Conservation (phyloP, 352 stramenopile genomes). For the Globisporangium orthogonon region DNA sequence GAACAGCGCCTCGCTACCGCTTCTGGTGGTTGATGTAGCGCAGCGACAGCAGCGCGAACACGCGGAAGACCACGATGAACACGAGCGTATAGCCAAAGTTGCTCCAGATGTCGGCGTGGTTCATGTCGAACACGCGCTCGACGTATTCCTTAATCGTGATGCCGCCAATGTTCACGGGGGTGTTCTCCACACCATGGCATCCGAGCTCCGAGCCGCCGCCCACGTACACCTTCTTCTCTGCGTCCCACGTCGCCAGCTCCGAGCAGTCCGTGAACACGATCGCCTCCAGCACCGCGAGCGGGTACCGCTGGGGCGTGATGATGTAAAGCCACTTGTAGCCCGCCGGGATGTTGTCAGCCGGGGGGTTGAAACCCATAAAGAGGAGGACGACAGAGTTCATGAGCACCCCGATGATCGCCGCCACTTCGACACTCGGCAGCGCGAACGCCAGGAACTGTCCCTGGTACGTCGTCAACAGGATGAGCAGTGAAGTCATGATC, state of each 20-base stretch:
- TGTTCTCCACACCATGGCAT: background rate
- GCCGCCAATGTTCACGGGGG: constrained; percentile 5
- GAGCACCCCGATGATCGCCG: constrained; percentile 15
- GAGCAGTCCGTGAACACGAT: constrained; percentile 38
- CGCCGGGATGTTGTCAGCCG: constrained; percentile 20
- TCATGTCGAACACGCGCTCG: constrained; percentile 27
- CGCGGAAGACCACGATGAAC: constrained; percentile 34
- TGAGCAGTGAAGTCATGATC: constrained; percentile 44
- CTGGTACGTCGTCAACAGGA: constrained; percentile 46
- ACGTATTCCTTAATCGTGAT: constrained; percentile 28
- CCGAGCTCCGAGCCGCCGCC: constrained; percentile 10
- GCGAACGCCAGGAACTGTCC: constrained; percentile 59
- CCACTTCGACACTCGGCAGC: constrained; percentile 25
- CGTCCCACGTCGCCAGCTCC: constrained; percentile 16
- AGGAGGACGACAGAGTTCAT: constrained; percentile 8
- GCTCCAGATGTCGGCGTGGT: constrained; percentile 9
- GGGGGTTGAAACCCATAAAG: constrained; percentile 39
- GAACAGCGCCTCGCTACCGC: background rate
- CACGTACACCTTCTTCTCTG: too few species aligned
- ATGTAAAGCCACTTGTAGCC: constrained; percentile 42
- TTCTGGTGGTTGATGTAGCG: constrained; percentile 28
- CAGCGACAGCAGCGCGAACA: constrained; percentile 30
- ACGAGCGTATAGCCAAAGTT: constrained; percentile 19
- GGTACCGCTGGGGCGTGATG: constrained; percentile 27
- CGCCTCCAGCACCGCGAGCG: constrained; percentile 26